Evolutionary conservation across 2,329 filamentous ascomycete genomes (phyloP), one percentile per base, ranked within the genome.

Genomic region (Lasiodiplodia hormozganensis): DNA sequence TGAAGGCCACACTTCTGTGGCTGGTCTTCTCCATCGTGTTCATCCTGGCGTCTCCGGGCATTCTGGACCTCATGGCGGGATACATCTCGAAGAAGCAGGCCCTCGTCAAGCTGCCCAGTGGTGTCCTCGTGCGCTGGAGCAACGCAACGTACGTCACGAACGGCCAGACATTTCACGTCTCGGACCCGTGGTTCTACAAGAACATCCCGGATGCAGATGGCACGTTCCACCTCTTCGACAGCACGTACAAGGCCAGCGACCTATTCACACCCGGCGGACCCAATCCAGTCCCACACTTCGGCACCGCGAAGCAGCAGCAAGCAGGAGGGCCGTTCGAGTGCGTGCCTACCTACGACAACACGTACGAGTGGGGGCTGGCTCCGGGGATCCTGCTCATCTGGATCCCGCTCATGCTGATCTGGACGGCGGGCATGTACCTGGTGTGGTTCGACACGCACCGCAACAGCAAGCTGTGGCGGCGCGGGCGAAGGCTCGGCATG

Each of bases 381-480:
- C 40, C 40, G 2, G 57, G 57, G 34, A 62, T 58, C 21, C 34
- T 68, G 5, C n/a, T 68, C 4, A 21, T 62, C n/a, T 68, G 47
- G 23, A 53, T 68, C 18, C 28, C 56, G 18, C 25, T 40, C 11
- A 54, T 40, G 49, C 18, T 62, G 23, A 25, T 47, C 10, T 68
- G 56, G 66, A 68, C 31, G 56, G 60, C 43, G 25, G 66, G 66
- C 12, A 68, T 62, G 34, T 68, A 62, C 34, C 28, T 62, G 21
- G 60, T 68, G 21, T 68, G 66, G 66, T 62, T 62, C 56, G 66
- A 68, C 34, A 53, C 66, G 40, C 66, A 68, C 10, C 66, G 60
- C 38, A 34, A 68, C 43, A 62, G 56, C 18, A 53, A 68, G 47
- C 47, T 68, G 16, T 58, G 57, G 31, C 66, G 66, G 4, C 51